A percentile compares a stretch with the other conserved stretches of the same genome.
phyloP scores from a whole-genome alignment of 129 eudicot species.

The Rutidosis leptorrhynchoides region DNA sequence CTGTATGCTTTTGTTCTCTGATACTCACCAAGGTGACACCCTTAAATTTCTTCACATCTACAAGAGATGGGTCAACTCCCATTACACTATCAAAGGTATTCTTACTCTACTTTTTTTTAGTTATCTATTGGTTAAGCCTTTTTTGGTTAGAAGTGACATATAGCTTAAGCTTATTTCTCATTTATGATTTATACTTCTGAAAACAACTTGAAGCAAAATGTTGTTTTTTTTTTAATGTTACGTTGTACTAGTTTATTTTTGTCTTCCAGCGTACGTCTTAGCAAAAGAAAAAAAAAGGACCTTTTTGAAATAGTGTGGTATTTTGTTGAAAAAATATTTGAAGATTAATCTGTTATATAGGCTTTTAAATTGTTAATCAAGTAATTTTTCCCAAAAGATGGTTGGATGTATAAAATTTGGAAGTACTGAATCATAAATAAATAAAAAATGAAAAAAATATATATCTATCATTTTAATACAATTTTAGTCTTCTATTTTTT shows the following conservation, averaged over 20 bases:
- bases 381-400: no score
- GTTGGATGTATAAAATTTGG: neutral
- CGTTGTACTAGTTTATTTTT: no score
- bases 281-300: no score
- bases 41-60: constrained; percentile 68
- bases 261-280: no score
- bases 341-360: no score
- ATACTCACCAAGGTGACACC: constrained; percentile 80
- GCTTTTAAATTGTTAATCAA: no score
- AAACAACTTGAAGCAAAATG: no score
- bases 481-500: constrained; percentile 1
- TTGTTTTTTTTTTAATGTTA: no score
- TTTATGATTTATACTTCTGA: neutral
- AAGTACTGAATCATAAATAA: neutral
- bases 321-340: no score
- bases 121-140: neutral
- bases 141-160: neutral
- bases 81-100: constrained; percentile 64
- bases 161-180: neutral
- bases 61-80: constrained; percentile 85
- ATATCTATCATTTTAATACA: neutral
- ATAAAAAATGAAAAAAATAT: neutral
- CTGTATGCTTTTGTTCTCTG: constrained; percentile 73
- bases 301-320: no score
- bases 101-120: neutral